phyloP scores from a whole-genome alignment of 176 grass and related monocot species.

The Oryza officinalis region DNA sequence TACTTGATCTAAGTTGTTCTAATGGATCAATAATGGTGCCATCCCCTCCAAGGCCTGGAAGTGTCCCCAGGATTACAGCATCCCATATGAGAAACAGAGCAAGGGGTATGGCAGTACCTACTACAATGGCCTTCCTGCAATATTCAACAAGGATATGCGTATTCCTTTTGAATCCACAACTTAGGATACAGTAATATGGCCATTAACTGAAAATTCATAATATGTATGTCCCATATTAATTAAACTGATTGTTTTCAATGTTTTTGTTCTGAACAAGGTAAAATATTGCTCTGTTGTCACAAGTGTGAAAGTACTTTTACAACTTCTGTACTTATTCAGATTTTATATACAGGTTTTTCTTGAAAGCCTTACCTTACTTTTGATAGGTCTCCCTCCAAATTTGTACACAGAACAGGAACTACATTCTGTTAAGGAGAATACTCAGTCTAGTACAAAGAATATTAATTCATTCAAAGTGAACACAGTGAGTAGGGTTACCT shows the following conservation, averaged over 20 bases:
- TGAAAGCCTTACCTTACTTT: slow-evolving; percentile 76
- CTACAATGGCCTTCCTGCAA: slow-evolving; percentile 78
- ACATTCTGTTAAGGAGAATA: slow-evolving; percentile 77
- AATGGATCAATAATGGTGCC: slow-evolving; percentile 57
- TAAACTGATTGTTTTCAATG: not conserved
- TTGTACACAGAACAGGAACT: slow-evolving; percentile 89
- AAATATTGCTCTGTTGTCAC: slow-evolving; percentile 11
- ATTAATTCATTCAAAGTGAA: slow-evolving; percentile 18
- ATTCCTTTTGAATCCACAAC: not conserved
- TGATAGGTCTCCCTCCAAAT: slow-evolving; percentile 83
- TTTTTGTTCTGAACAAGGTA: not conserved
- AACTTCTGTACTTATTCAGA: slow-evolving; percentile 4
- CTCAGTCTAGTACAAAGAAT: slow-evolving; percentile 28
- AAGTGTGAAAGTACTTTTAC: not conserved
- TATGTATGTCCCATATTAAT: not conserved
- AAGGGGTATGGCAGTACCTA: slow-evolving; percentile 87
- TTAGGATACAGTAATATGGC: not conserved
- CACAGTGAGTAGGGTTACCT: slow-evolving; percentile 51
- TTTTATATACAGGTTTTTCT: not conserved
- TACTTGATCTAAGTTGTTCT: slow-evolving; percentile 70
- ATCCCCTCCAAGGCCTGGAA: slow-evolving; percentile 47
- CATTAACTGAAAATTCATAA: not conserved
- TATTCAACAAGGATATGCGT: slow-evolving; percentile 20
- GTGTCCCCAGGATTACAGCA: slow-evolving; percentile 86
- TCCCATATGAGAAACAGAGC: slow-evolving; percentile 88